Evolutionary conservation across 2,329 filamentous ascomycete species (phyloP).

Genomic region (Daldinia sp.): DNA sequence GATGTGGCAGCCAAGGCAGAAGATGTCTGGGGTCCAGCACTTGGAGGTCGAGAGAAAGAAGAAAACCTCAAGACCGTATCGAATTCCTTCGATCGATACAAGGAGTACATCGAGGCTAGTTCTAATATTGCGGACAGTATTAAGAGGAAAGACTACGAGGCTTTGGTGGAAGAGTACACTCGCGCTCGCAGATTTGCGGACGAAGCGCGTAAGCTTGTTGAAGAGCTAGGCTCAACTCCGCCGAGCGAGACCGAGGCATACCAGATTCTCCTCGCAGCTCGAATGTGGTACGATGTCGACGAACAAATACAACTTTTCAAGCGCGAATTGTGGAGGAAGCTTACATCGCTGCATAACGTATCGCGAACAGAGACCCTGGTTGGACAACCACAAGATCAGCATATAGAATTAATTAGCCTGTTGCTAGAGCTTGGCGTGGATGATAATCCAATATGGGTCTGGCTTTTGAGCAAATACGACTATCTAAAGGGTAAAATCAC

Average conservation of each 20-base stretch:
- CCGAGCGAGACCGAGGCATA: slow-evolving; percentile 83
- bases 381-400: slow-evolving; percentile 75
- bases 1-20: slow-evolving; percentile 95
- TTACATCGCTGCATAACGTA: slow-evolving; percentile 72
- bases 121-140: slow-evolving; percentile 82
- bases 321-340: slow-evolving; percentile 83
- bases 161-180: slow-evolving; percentile 84
- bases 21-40: slow-evolving; percentile 94
- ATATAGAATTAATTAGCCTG: slow-evolving; percentile 89
- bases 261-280: slow-evolving; percentile 84
- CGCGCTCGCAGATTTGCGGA: slow-evolving; percentile 84
- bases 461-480: slow-evolving; percentile 89
- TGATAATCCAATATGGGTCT: slow-evolving; percentile 96
- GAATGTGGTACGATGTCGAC: slow-evolving; percentile 95
- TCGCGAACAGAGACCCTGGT: slow-evolving; percentile 58
- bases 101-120: slow-evolving; percentile 82
- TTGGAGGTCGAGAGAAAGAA: slow-evolving; percentile 91
- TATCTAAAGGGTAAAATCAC: slow-evolving; percentile 87
- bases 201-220: slow-evolving; percentile 75
- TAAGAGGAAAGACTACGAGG: slow-evolving; percentile 89
- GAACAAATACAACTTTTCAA: slow-evolving; percentile 88
- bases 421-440: slow-evolving; percentile 93
- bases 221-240: slow-evolving; percentile 59
- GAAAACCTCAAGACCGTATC: slow-evolving; percentile 83
- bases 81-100: slow-evolving; percentile 78